phyloP scores from a whole-genome alignment of 2,329 filamentous ascomycete species.

The Fusarium sp. region DNA sequence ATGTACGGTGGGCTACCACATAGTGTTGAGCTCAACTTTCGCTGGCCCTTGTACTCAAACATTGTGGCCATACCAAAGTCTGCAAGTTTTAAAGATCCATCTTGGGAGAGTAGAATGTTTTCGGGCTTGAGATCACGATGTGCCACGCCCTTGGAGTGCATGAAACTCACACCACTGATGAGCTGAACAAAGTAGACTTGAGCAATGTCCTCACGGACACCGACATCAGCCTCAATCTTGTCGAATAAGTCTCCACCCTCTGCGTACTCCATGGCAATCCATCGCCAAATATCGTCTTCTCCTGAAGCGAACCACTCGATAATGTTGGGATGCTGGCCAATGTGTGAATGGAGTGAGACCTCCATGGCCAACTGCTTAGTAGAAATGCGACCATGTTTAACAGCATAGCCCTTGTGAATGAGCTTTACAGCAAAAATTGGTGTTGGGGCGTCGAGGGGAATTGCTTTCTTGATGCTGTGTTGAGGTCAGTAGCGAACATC shows the following conservation, averaged over 20 bases:
- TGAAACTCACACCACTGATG: conserved; percentile 88
- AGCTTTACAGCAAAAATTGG: conserved; percentile 98
- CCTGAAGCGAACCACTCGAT: conserved; percentile 92
- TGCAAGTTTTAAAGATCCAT: conserved; percentile 90
- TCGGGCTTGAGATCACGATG: conserved; percentile 94
- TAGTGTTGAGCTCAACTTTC: conserved; percentile 85
- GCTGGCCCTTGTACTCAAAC: conserved; percentile 87
- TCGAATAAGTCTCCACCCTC: conserved; percentile 97
- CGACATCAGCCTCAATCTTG: conserved; percentile 98
- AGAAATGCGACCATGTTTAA: conserved; percentile 86
- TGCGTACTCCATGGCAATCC: conserved; percentile 98
- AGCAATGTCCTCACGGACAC: conserved; percentile 92
- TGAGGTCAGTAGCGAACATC: conserved; percentile 9
- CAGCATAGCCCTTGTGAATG: conserved; percentile 96
- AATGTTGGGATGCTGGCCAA: conserved; percentile 90
- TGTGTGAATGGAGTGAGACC: conserved; percentile 86
- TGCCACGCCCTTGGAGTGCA: conserved; percentile 94
- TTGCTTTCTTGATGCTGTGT: conserved; percentile 88
- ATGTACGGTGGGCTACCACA: conserved; percentile 98
- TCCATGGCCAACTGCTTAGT: conserved; percentile 92
- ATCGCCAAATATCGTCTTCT: conserved; percentile 87
- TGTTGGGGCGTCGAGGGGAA: conserved; percentile 71
- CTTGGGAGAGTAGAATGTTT: conserved; percentile 87
- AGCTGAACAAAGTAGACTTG: conserved; percentile 97
- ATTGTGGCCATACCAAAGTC: conserved; percentile 97